A percentile compares a stretch with the other conserved stretches of the same genome.
Evolutionary conservation across 352 stramenopile genomes (phyloP).

Genomic region (Globisporangium nunn): DNA sequence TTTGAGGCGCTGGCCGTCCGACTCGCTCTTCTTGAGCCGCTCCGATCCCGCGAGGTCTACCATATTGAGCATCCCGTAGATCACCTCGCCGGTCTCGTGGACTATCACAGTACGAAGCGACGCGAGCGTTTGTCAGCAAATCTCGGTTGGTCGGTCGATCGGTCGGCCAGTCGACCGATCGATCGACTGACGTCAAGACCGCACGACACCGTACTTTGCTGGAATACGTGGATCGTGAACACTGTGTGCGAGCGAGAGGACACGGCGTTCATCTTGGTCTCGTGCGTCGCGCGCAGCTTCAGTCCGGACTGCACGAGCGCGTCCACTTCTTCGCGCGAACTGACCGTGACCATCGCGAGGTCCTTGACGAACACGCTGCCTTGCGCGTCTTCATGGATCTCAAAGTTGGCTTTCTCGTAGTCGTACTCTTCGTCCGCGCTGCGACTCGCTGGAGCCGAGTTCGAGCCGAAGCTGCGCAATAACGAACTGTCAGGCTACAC

Average conservation of each 20-base stretch:
- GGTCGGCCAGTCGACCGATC: not conserved
- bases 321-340: constrained; percentile 75
- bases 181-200: not conserved
- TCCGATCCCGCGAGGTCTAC: constrained; percentile 80
- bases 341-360: constrained; percentile 88
- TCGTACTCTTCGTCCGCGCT: constrained; percentile 72
- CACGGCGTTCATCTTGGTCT: constrained; percentile 91
- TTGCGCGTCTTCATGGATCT: constrained; percentile 91
- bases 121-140: not conserved
- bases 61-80: constrained; percentile 84
- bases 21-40: constrained; percentile 84
- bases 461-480: constrained; percentile 48
- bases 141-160: too few species aligned
- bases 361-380: constrained; percentile 93
- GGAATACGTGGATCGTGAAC: constrained; percentile 85
- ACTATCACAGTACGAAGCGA: constrained; percentile 16
- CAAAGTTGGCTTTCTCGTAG: constrained; percentile 86
- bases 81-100: constrained; percentile 62
- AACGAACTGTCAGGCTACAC: not conserved
- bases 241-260: constrained; percentile 85
- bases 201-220: constrained; percentile 38
- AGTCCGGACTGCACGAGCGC: constrained; percentile 83
- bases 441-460: constrained; percentile 7
- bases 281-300: constrained; percentile 84
- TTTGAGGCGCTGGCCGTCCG: constrained; percentile 76